A percentile compares a stretch with the other conserved stretches of the same genome.
Evolutionary conservation across 1,284 basidiomycete species (phyloP).

Genomic region (Paramarasmius palmivorus): DNA sequence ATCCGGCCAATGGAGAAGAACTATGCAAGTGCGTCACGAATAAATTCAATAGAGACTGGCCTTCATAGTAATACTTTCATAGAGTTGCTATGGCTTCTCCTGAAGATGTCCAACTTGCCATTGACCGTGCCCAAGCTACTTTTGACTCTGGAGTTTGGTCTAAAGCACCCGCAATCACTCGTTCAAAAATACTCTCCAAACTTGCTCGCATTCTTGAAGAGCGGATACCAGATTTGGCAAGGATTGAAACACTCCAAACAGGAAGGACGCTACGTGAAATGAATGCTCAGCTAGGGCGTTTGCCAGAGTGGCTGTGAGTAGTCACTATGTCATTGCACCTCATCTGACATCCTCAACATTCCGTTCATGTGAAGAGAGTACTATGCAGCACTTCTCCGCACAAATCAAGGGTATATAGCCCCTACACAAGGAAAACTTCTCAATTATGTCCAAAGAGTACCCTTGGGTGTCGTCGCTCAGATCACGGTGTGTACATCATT

Average conservation of each 20-base stretch:
- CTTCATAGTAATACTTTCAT: conserved; percentile 6
- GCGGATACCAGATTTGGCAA: conserved; percentile 57
- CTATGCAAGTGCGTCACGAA: conserved; percentile 56
- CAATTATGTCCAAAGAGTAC: conserved; percentile 77
- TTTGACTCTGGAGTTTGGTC: conserved; percentile 76
- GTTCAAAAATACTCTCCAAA: conserved; percentile 64
- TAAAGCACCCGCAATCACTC: conserved; percentile 50
- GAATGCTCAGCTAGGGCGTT: conserved; percentile 68
- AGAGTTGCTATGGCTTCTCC: conserved; percentile 18
- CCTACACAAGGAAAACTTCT: conserved; percentile 77
- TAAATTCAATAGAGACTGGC: neutral
- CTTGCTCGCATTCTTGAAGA: conserved; percentile 63
- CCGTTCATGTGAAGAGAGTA: conserved; percentile 55
- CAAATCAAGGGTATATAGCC: conserved; percentile 67
- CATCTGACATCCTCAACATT: conserved; percentile 8
- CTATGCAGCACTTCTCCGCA: conserved; percentile 71
- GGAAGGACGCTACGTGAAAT: conserved; percentile 79
- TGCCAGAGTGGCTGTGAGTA: conserved; percentile 82
- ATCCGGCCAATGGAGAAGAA: conserved; percentile 66
- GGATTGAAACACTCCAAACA: conserved; percentile 73
- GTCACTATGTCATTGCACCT: neutral
- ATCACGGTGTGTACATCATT: conserved; percentile 56
- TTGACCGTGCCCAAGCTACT: conserved; percentile 53
- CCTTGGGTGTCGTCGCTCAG: conserved; percentile 82
- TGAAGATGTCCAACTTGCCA: conserved; percentile 51